A percentile compares a stretch with the other conserved stretches of the same genome.
Conservation (phyloP, 768 basidiomycete genomes). For the Panus rudis region DNA sequence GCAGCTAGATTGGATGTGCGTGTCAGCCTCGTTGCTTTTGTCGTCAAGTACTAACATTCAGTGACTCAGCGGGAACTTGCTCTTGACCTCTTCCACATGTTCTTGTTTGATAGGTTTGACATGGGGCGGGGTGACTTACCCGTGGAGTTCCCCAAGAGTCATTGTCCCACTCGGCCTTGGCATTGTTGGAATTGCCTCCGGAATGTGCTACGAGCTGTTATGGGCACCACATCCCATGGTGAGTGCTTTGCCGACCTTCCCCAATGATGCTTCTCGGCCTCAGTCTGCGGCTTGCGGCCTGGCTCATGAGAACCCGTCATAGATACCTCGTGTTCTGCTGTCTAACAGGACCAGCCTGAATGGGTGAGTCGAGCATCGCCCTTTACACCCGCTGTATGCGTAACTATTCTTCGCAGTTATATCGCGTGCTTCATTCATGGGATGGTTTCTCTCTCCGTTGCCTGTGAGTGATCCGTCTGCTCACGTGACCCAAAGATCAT, state of each 20-base stretch:
- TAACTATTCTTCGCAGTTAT: too few relatives aligned
- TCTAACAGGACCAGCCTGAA: slow-evolving; percentile 10
- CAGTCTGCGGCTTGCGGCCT: neutral
- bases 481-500: too few relatives aligned
- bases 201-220: slow-evolving; percentile 25
- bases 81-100: slow-evolving; percentile 16
- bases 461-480: too few relatives aligned
- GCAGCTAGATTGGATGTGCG: slow-evolving; percentile 26
- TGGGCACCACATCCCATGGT: slow-evolving; percentile 22
- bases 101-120: slow-evolving; percentile 17
- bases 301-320: neutral
- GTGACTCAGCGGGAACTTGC: slow-evolving; percentile 16
- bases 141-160: slow-evolving; percentile 27
- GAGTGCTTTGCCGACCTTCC: too few relatives aligned
- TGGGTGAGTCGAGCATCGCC: slow-evolving; percentile 4
- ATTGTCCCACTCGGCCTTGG: slow-evolving; percentile 32
- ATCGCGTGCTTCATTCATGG: too few relatives aligned
- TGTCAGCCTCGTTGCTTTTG: neutral
- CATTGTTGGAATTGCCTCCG: slow-evolving; percentile 23
- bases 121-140: slow-evolving; percentile 30
- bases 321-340: slow-evolving; percentile 4
- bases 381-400: too few relatives aligned
- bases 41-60: neutral
- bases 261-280: neutral
- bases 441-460: too few relatives aligned